Percentiles rank a stretch among this genome's conserved stretches.
Conservation (phyloP, 768 basidiomycete species). For the Erythrobasidium yunnanense region DNA sequence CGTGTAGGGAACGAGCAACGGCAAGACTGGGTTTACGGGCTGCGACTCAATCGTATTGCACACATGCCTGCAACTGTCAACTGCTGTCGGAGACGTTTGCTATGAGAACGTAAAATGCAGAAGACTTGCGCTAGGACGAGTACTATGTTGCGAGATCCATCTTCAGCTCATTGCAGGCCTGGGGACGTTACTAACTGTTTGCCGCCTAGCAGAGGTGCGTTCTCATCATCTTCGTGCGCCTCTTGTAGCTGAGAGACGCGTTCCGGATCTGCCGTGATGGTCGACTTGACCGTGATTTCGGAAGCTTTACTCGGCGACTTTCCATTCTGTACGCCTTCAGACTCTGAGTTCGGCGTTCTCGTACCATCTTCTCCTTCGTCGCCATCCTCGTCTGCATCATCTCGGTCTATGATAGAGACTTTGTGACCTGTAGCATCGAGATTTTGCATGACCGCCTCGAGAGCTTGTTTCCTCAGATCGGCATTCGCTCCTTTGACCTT, state of each 20-base stretch:
- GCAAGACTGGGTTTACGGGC: no score
- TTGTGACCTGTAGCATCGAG: slow-evolving; percentile 8
- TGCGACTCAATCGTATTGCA: no score
- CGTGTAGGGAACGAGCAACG: no score
- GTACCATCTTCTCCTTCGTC: not conserved
- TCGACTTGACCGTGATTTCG: not conserved
- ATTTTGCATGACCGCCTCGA: slow-evolving; percentile 17
- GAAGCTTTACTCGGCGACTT: not conserved
- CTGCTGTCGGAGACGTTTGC: no score
- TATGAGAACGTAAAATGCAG: no score
- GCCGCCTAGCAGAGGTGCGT: slow-evolving; percentile 17
- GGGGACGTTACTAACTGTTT: slow-evolving; percentile 11
- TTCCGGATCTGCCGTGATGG: not conserved
- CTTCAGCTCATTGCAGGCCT: not conserved
- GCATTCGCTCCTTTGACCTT: slow-evolving; percentile 23
- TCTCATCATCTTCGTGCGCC: slow-evolving; percentile 6
- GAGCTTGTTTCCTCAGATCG: not conserved
- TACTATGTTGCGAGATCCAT: no score
- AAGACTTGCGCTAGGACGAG: no score
- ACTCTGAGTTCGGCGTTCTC: not conserved
- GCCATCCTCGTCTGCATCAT: not conserved
- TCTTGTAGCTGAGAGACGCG: not conserved
- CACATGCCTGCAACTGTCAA: no score
- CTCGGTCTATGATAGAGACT: not conserved
- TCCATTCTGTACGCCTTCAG: not conserved